Base-by-base conservation (phyloP, 352 stramenopile genomes). In the Globisporangium carolinianum region DNA sequence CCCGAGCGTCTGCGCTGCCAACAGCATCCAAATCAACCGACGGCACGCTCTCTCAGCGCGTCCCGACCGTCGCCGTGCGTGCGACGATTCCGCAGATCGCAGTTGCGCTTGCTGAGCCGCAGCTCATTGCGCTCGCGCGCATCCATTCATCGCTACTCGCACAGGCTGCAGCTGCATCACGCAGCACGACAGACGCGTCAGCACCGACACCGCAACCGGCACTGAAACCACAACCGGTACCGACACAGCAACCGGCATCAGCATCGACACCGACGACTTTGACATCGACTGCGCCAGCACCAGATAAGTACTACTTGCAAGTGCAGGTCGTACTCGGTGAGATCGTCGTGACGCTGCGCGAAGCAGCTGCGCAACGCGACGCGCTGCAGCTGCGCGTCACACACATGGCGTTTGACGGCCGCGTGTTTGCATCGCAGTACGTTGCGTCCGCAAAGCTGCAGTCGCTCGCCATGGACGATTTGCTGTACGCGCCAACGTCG, bases 401-500 rank as follows among this genome's bases (percentile, higher is more conserved):
- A 15, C 64, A 84, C 36, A 83, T 73, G 11, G 79, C 73, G 0
- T 83, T 86, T 36, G 66, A 72, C n/a, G 18, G 75, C 14, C 61
- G 67, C 9, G 56, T 70, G 5, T 87, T 84, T 39, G 68, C 76
- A 12, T 67, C 66, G 14, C 73, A 82, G 47, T 79, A 79, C 37
- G 60, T 66, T 6, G 63, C 85, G 15, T 71, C 83, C 65, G 76
- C 78, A 47, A 63, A 68, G 24, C 53, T 91, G 18, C 72, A 79
- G 53, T 63, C 76, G 5, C 62, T 91, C 6, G 50, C 82, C 46
- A 87, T 91, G 78, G 74, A 91, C 62, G 81, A 91, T 53, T 79
- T 76, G 51, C 60, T 91, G 2, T 84, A 91, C 51, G 54, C 63
- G 12, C 5, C 63, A 6, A 54, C 65, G 14, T 91, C 78, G 8